These are phyloP conservation scores for Phlyctochytrium arcticum DNA, from an alignment of 192 early-diverging fungal species.

Conservation along the genomic window DNA sequence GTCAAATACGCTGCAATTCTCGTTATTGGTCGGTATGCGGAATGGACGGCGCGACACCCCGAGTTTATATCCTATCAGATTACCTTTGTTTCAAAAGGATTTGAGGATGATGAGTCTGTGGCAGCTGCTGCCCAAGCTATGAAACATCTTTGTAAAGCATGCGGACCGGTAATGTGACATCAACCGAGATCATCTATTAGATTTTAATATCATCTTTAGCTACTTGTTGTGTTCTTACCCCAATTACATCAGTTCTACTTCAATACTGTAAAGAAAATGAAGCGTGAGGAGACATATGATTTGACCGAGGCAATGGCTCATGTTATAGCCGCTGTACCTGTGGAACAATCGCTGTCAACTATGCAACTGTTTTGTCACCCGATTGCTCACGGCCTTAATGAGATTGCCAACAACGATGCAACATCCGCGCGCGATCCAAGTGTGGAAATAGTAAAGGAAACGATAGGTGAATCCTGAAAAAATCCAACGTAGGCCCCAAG, in stretches of 20 bases:
- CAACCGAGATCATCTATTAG: background rate
- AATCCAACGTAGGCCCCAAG: too few relatives aligned
- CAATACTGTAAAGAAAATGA: slow-evolving; percentile 63
- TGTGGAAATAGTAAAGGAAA: slow-evolving; percentile 18
- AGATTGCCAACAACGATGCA: slow-evolving; percentile 45
- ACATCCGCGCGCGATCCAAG: slow-evolving; percentile 34
- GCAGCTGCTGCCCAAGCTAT: slow-evolving; percentile 84
- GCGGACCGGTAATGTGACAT: slow-evolving; percentile 66
- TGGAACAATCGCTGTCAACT: slow-evolving; percentile 51
- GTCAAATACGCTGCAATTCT: slow-evolving; percentile 94
- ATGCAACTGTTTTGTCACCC: slow-evolving; percentile 70
- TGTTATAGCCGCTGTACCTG: slow-evolving; percentile 76
- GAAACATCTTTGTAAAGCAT: slow-evolving; percentile 87
- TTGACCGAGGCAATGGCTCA: slow-evolving; percentile 88
- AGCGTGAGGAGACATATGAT: slow-evolving; percentile 66
- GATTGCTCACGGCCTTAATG: slow-evolving; percentile 67
- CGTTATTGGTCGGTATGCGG: slow-evolving; percentile 92
- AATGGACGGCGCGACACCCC: slow-evolving; percentile 86
- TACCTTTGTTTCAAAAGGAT: slow-evolving; percentile 84
- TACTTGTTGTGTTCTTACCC: slow-evolving; percentile 69
- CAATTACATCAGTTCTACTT: slow-evolving; percentile 84
- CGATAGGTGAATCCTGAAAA: too few relatives aligned
- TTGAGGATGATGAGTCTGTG: slow-evolving; percentile 77
- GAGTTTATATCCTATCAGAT: slow-evolving; percentile 91
- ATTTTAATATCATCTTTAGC: slow-evolving; percentile 31